These are phyloP conservation scores for Pythium aphanidermatum DNA, from an alignment of 352 stramenopile species.

Conservation along the genomic window DNA sequence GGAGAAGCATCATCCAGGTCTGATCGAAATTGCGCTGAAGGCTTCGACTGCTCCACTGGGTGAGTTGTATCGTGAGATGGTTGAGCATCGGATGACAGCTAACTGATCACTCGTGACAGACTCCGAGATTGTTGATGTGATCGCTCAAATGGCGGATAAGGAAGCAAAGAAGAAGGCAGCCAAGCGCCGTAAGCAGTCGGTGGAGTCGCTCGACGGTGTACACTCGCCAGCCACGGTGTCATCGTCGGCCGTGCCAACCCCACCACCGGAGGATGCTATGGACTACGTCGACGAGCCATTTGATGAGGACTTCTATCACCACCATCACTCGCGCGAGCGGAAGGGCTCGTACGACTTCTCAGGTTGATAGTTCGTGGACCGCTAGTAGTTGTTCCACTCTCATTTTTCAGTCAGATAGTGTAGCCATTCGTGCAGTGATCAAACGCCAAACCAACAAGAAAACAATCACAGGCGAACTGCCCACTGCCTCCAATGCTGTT, in stretches of 20 bases:
- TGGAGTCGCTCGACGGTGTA: constrained; percentile 9
- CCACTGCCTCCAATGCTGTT: no score
- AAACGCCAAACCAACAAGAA: no score
- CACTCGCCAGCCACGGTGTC: constrained; percentile 20
- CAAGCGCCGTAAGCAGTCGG: constrained; percentile 23
- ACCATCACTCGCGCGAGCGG: no score
- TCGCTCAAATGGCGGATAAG: constrained; percentile 74
- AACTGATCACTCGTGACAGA: constrained; percentile 27
- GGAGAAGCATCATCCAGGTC: constrained; percentile 62
- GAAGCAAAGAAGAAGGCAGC: constrained; percentile 51
- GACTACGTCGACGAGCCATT: constrained; percentile 21
- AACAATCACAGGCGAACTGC: no score
- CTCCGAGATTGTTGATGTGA: constrained; percentile 76
- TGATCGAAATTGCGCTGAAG: constrained; percentile 79
- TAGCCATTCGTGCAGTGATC: not conserved
- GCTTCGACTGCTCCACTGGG: constrained; percentile 57
- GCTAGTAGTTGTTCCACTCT: not conserved
- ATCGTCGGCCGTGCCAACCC: constrained; percentile 17
- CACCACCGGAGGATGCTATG: constrained; percentile 9
- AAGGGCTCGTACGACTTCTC: constrained; percentile 68
- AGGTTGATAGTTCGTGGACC: constrained; percentile 19
- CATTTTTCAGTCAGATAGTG: not conserved
- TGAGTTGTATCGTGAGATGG: no score
- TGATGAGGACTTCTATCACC: constrained; percentile 43
- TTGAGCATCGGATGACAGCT: no score